Evolutionary conservation across 331 rosid species (phyloP), one percentile per base, ranked within the genome.

Genomic region (Erythrophleum ivorense): DNA sequence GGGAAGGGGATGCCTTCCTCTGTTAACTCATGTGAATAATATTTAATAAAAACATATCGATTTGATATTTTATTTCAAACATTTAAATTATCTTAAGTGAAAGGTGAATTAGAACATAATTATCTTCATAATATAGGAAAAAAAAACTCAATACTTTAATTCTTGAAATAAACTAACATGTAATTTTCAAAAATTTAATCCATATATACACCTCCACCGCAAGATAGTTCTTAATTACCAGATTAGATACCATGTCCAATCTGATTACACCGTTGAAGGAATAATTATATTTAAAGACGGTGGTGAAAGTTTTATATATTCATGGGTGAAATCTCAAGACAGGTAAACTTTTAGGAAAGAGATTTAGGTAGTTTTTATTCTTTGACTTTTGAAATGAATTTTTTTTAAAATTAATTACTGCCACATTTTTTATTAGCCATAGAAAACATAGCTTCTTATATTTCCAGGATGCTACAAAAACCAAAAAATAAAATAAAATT

Each of bases 171-270:
- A 3, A 24, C 38, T 5, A 29, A 0, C 29, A 13, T 29, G 60
- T 71, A 31, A 31, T 48, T 71, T 49, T 71, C 19, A 69, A 69
- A 10, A n/a, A 9, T n/a, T 9, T 21, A 45, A 69, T 69, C 74
- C 55, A 12, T 11, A 21, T 19, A 21, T 14, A 2, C 57, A 45
- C 18, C 59, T 31, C 43, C 45, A 49, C 43, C 60, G 14, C 7
- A 49, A 71, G 76, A 71, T 29, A 15, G 29, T 14, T 49, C 45
- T 14, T 71, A 14, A 38, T 1, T n/a, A 29, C 60, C 76, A 15
- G 43, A 14, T 48, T 71, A 64, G 76, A 49, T 71, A 11, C 19
- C 5, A 1, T 1, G 59, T 71, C 60, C 76, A 71, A 29, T 71
- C 60, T 31, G 43, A 71, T 71, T 15, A 49, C 33, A 49, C 7